Evolutionary conservation across 208 protist genomes (phyloP), one percentile per base, ranked within the genome.

Genomic region (Acanthamoeba castellanii): DNA sequence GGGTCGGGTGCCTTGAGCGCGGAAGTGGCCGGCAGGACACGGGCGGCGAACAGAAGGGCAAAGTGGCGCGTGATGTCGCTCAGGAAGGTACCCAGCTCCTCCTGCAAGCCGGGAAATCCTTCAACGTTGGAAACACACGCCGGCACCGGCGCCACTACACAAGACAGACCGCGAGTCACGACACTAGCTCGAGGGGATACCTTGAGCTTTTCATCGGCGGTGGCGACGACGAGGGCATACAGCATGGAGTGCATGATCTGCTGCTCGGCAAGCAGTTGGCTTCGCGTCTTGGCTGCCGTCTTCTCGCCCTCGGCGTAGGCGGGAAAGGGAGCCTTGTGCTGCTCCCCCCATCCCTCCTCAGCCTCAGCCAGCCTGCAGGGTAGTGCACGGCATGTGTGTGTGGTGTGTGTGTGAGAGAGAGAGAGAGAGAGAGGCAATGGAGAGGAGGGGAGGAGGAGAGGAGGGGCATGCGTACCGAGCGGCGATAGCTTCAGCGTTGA

Each of bases 31-130:
- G 84, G 84, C 55, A 52, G 84, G 20, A 68, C 32, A n/a, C 47
- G 30, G 74, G 74, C 92, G 45, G 70, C 68, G 42, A 66, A 87
- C 14, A 94, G n/a, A 27, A 94, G 32, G 22, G 92, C 92, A 90
- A 94, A 94, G 72, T 94, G 92, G 37, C 59, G 37, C 30, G 34
- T 47, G 30, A 94, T 47, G 68, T 42, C 37, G 22, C 9, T n/a
- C 57, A 76, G 47, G 32, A 92, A 92, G 0, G 22, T n/a, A 0
- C 57, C 42, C 18, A 76, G 18, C 27, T 92, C 85, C 61, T 74
- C 76, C 76, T 84, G 50, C 82, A 37, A n/a, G n/a, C n/a, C 42
- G 50, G 55, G 72, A 95, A 89, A 50, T 34, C 64, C 85, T 52
- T n/a, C n/a, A n/a, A n/a, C n/a, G n/a, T n/a, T n/a, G n/a, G 47